These are phyloP conservation scores for Pelargonium australe DNA, from an alignment of 441 rosid species.

Conservation along the genomic window DNA sequence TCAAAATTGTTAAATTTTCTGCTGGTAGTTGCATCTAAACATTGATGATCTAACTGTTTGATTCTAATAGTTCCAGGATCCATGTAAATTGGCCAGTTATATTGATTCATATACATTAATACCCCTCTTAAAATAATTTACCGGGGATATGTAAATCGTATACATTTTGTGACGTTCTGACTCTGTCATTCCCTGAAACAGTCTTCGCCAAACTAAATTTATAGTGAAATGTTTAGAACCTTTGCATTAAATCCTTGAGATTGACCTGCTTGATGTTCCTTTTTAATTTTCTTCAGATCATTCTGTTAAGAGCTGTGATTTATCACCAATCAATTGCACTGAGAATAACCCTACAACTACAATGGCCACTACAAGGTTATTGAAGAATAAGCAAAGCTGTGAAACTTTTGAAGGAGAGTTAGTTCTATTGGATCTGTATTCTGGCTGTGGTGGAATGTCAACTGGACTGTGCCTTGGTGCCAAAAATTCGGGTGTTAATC, in stretches of 20 bases:
- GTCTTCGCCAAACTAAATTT: neutral
- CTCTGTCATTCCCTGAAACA: conserved; percentile 4
- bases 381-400: conserved; percentile 15
- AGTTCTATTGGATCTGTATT: conserved; percentile 55
- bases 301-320: conserved; percentile 28
- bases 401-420: conserved; percentile 22
- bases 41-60: too few relatives aligned
- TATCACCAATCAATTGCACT: conserved; percentile 20
- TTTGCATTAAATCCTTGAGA: conserved; percentile 4
- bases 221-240: neutral
- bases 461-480: conserved; percentile 77
- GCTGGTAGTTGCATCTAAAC: too few relatives aligned
- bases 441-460: conserved; percentile 91
- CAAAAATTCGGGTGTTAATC: conserved; percentile 40
- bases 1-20: conserved; percentile 5
- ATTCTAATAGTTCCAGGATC: neutral
- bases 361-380: conserved; percentile 11
- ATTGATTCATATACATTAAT: too few relatives aligned
- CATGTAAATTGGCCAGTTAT: neutral
- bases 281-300: conserved; percentile 33
- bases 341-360: conserved; percentile 21
- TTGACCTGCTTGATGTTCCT: conserved; percentile 17
- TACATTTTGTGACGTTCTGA: conserved; percentile 1
- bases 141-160: neutral
- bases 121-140: neutral